A percentile compares a stretch with the other conserved stretches of the same genome.
These are phyloP conservation scores for Sporothrix luriei DNA, from an alignment of 2,329 filamentous ascomycete genomes.

Conservation along the genomic window DNA sequence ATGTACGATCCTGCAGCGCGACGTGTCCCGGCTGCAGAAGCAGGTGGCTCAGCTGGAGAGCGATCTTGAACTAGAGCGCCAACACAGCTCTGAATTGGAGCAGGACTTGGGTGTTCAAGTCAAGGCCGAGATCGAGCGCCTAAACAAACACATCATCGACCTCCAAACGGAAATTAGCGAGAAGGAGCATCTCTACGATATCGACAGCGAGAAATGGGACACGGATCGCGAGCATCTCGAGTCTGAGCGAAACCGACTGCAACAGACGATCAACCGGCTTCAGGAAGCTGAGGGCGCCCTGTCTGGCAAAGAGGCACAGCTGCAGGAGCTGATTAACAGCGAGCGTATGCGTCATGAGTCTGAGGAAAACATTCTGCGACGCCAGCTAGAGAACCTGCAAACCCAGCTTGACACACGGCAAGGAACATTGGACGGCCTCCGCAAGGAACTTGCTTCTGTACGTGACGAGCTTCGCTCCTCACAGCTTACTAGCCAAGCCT, in stretches of 20 bases:
- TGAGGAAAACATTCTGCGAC: conserved; percentile 69
- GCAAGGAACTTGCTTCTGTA: conserved; percentile 65
- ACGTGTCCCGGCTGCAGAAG: conserved; percentile 57
- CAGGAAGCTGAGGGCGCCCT: conserved; percentile 68
- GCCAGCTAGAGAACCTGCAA: conserved; percentile 75
- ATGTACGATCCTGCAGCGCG: conserved; percentile 66
- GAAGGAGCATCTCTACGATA: conserved; percentile 69
- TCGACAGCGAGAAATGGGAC: conserved; percentile 74
- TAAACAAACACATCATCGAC: conserved; percentile 62
- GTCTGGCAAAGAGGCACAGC: conserved; percentile 66
- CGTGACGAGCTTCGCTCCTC: conserved; percentile 71
- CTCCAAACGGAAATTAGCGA: conserved; percentile 67
- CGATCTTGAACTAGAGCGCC: conserved; percentile 57
- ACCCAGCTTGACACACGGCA: conserved; percentile 70
- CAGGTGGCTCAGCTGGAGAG: conserved; percentile 53
- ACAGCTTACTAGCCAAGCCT: conserved; percentile 62
- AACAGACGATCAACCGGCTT: conserved; percentile 70
- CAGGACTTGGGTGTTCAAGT: conserved; percentile 59
- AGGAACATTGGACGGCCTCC: conserved; percentile 64
- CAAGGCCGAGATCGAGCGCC: conserved; percentile 52
- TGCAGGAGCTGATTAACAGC: conserved; percentile 69
- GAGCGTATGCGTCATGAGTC: conserved; percentile 71
- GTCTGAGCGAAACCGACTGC: conserved; percentile 66
- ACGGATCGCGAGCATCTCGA: conserved; percentile 66
- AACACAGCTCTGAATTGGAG: conserved; percentile 62